phyloP scores from a whole-genome alignment of 202 grass and related monocot species.

The Saccharum hybrid region DNA sequence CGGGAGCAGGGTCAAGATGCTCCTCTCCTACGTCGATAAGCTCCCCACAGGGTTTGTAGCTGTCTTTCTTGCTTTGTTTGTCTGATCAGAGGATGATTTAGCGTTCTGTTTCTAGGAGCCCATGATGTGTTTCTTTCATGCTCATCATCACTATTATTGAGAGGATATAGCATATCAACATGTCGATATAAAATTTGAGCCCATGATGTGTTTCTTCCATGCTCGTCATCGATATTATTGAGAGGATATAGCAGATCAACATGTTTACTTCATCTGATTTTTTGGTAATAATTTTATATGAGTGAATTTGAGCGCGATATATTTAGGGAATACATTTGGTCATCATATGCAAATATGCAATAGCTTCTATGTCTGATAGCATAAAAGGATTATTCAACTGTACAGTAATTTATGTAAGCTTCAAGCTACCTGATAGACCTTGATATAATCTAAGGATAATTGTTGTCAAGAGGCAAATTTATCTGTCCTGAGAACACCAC shows the following conservation, averaged over 20 bases:
- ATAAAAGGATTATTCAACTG: neutral
- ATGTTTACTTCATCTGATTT: neutral
- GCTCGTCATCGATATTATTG: neutral
- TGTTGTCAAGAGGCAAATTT: neutral
- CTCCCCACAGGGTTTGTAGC: constrained; percentile 73
- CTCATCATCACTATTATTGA: too few relatives aligned
- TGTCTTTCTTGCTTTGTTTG: constrained; percentile 3
- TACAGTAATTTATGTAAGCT: neutral
- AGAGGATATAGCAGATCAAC: neutral
- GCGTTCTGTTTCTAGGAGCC: too few relatives aligned
- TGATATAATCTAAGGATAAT: neutral
- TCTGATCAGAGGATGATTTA: neutral
- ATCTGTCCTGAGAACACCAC: neutral
- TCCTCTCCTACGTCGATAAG: constrained; percentile 72
- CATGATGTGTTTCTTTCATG: too few relatives aligned
- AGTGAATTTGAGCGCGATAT: neutral
- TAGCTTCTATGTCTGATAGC: neutral
- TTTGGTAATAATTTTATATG: neutral
- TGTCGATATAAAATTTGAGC: too few relatives aligned
- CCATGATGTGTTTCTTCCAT: neutral
- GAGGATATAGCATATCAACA: too few relatives aligned
- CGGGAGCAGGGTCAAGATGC: constrained; percentile 80
- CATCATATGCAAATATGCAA: neutral
- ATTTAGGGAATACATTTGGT: neutral
- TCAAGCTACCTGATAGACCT: neutral